phyloP scores from a whole-genome alignment of 108 stramenopile genomes.

The Nitzschia palea region DNA sequence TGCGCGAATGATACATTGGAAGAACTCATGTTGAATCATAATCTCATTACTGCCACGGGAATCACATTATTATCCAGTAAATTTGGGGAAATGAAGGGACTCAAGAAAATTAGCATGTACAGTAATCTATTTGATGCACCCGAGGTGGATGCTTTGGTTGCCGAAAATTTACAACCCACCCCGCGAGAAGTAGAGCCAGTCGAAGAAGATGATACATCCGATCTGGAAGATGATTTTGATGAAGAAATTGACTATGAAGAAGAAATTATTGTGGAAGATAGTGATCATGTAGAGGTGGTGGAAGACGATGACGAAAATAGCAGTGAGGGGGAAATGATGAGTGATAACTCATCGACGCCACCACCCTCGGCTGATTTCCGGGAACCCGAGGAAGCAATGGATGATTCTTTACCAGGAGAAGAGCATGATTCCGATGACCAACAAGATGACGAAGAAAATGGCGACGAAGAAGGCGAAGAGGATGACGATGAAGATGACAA shows the following conservation, averaged over 20 bases:
- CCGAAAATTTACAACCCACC: background rate
- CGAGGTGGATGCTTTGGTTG: background rate
- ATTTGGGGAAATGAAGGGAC: conserved; percentile 34
- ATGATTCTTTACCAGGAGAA: background rate
- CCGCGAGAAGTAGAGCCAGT: background rate
- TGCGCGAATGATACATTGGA: conserved; percentile 33
- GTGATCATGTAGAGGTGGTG: background rate
- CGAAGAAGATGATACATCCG: background rate
- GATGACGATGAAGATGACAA: conserved; percentile 1
- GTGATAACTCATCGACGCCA: conserved; percentile 9
- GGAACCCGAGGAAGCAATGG: background rate
- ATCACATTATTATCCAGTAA: conserved; percentile 13
- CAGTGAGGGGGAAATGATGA: background rate
- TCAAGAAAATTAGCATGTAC: conserved; percentile 47
- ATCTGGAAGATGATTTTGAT: background rate
- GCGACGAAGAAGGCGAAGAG: background rate
- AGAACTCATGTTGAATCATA: conserved; percentile 41
- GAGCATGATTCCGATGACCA: background rate
- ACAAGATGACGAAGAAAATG: conserved; percentile 10
- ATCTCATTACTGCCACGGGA: conserved; percentile 28
- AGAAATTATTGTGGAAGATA: conserved; percentile 4
- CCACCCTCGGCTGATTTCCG: conserved; percentile 14
- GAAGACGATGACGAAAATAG: conserved; percentile 2
- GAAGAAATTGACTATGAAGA: conserved; percentile 6
- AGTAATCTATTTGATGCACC: conserved; percentile 36